Percentiles rank a stretch among this genome's conserved stretches.
phyloP scores from a whole-genome alignment of 495 filamentous ascomycete species.

The Aspergillus egyptiacus region DNA sequence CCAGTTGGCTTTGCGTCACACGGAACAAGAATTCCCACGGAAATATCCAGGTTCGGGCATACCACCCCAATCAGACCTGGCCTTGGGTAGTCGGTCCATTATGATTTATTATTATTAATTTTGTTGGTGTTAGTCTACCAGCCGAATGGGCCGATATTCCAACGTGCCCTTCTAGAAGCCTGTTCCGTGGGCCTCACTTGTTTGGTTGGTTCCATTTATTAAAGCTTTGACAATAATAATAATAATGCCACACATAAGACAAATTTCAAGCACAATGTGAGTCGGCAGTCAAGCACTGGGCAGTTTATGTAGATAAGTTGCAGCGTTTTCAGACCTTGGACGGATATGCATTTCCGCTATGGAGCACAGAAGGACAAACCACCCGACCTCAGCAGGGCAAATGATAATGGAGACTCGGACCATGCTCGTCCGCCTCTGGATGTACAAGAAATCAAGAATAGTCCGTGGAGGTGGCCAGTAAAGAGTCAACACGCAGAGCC shows the following conservation, averaged over 20 bases:
- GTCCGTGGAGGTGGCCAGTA: no score
- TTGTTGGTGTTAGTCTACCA: neutral
- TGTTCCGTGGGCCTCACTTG: constrained; percentile 5
- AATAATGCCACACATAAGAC: no score
- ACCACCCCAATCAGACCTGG: constrained; percentile 1
- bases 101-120: neutral
- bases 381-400: neutral
- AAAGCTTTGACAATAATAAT: neutral
- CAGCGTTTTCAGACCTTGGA: neutral
- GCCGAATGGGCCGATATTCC: neutral
- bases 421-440: neutral
- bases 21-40: neutral
- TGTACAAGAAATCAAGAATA: no score
- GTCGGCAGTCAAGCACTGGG: neutral
- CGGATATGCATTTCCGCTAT: neutral
- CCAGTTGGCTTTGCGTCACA: constrained; percentile 5
- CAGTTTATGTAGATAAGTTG: no score
- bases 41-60: constrained; percentile 2
- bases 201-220: constrained; percentile 5
- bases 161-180: constrained; percentile 10
- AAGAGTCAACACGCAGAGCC: neutral
- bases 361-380: no score
- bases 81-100: neutral
- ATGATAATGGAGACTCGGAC: neutral
- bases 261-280: neutral